phyloP scores from a whole-genome alignment of 768 basidiomycete genomes.

The Rhizopogon sp. region DNA sequence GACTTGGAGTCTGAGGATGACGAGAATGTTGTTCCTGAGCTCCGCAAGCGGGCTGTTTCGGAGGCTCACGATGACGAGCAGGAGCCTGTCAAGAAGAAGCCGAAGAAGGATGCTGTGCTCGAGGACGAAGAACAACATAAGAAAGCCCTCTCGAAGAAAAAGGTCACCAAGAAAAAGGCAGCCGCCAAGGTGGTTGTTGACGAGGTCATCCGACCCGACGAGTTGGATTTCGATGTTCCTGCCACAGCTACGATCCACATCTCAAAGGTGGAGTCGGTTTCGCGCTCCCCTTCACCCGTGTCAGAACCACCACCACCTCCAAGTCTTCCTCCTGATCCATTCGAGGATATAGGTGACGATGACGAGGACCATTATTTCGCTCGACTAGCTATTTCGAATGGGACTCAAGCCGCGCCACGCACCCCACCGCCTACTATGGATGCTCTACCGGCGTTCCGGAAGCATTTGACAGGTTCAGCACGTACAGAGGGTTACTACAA shows the following conservation, averaged over 20 bases:
- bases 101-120: slow-evolving; percentile 18
- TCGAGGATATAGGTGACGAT: slow-evolving; percentile 63
- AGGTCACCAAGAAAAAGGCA: slow-evolving; percentile 27
- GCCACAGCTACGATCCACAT: slow-evolving; percentile 47
- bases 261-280: slow-evolving; percentile 36
- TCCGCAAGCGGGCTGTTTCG: slow-evolving; percentile 41
- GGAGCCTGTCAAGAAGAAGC: slow-evolving; percentile 41
- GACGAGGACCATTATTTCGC: slow-evolving; percentile 88
- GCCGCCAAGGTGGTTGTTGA: slow-evolving; percentile 36
- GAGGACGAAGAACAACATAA: slow-evolving; percentile 22
- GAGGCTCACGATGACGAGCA: slow-evolving; percentile 35
- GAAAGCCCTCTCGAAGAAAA: slow-evolving; percentile 28
- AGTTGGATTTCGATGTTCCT: slow-evolving; percentile 44
- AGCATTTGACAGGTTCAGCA: slow-evolving; percentile 81
- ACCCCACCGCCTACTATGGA: slow-evolving; percentile 32
- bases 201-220: slow-evolving; percentile 47
- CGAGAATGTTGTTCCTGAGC: slow-evolving; percentile 28
- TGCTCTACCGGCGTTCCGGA: slow-evolving; percentile 52
- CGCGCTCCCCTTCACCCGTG: slow-evolving; percentile 49
- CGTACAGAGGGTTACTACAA: slow-evolving; percentile 95
- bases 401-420: slow-evolving; percentile 19
- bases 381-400: slow-evolving; percentile 29
- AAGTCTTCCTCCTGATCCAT: slow-evolving; percentile 44
- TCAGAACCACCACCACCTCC: slow-evolving; percentile 38
- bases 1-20: slow-evolving; percentile 65